phyloP scores from a whole-genome alignment of 805 yeast genomes.

The Lipomyces chichibuensis region DNA sequence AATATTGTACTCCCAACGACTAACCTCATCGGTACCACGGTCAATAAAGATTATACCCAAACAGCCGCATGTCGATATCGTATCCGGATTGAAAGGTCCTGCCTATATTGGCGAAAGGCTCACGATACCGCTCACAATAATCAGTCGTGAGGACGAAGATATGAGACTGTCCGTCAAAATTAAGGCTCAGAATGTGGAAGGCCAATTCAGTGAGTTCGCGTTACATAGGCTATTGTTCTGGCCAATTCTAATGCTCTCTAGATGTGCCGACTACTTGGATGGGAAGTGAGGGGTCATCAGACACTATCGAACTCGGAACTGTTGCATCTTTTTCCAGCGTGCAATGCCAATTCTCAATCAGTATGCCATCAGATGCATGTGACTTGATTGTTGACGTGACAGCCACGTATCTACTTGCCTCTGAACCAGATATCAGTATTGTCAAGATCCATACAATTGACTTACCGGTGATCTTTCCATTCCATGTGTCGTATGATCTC shows the following conservation, averaged over 20 bases:
- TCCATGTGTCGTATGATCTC: slow-evolving; percentile 46
- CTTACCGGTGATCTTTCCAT: slow-evolving; percentile 44
- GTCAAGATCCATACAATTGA: slow-evolving; percentile 20
- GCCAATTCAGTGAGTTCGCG: slow-evolving; percentile 1
- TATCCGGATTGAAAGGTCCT: slow-evolving; percentile 22
- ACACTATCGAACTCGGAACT: background rate
- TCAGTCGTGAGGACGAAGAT: slow-evolving; percentile 25
- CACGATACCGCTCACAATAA: slow-evolving; percentile 16
- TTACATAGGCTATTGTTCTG: background rate
- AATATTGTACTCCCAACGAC: slow-evolving; percentile 12
- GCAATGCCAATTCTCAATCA: slow-evolving; percentile 1
- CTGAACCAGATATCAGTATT: slow-evolving; percentile 31
- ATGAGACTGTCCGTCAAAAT: slow-evolving; percentile 15
- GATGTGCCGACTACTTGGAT: slow-evolving; percentile 11
- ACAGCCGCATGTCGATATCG: slow-evolving; percentile 30
- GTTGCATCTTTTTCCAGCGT: background rate
- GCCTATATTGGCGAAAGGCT: slow-evolving; percentile 29
- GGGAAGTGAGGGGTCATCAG: background rate
- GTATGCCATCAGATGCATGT: slow-evolving; percentile 21
- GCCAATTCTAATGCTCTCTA: background rate
- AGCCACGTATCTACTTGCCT: slow-evolving; percentile 25
- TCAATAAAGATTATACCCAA: slow-evolving; percentile 28
- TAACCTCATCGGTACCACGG: slow-evolving; percentile 16
- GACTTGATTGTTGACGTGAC: slow-evolving; percentile 27
- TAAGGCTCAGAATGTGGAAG: slow-evolving; percentile 22